Evolutionary conservation across 2,329 filamentous ascomycete species (phyloP).

Genomic region (Botrytis elliptica): DNA sequence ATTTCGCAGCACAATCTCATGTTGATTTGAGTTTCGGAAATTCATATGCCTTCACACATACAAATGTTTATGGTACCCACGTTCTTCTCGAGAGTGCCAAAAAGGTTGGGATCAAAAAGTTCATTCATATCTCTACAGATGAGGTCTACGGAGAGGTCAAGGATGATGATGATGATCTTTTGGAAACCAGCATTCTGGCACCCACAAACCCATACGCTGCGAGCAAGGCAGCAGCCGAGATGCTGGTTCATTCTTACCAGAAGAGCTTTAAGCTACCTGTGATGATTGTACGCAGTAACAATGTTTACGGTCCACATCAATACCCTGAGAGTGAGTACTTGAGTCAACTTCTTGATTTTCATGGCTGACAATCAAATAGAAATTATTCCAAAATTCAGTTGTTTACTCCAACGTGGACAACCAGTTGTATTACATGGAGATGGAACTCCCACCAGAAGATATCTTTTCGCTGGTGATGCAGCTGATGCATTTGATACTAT

Average conservation of each 20-base stretch:
- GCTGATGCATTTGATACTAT: conserved; percentile 83
- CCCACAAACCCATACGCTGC: conserved; percentile 82
- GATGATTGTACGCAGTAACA: conserved; percentile 80
- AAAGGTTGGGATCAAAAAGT: conserved; percentile 67
- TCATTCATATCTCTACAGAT: conserved; percentile 81
- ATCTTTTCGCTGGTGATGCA: conserved; percentile 76
- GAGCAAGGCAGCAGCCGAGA: conserved; percentile 78
- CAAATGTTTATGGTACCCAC: conserved; percentile 82
- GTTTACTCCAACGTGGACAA: conserved; percentile 63
- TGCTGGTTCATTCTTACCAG: conserved; percentile 83
- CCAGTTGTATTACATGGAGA: conserved; percentile 75
- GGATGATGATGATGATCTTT: conserved; percentile 67
- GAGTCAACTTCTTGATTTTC: background rate
- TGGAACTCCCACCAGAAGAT: conserved; percentile 70
- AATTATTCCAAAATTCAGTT: conserved; percentile 81
- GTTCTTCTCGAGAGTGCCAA: conserved; percentile 75
- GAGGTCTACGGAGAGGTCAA: conserved; percentile 82
- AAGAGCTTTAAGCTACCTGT: conserved; percentile 79
- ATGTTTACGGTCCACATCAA: conserved; percentile 82
- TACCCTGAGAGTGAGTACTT: conserved; percentile 71
- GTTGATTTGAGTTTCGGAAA: conserved; percentile 82
- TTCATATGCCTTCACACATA: conserved; percentile 77
- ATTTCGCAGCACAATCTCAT: conserved; percentile 84
- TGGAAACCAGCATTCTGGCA: conserved; percentile 71
- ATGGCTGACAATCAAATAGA: conserved; percentile 48